phyloP scores from a whole-genome alignment of 148 eudicot species.

The Euryodendron excelsum region DNA sequence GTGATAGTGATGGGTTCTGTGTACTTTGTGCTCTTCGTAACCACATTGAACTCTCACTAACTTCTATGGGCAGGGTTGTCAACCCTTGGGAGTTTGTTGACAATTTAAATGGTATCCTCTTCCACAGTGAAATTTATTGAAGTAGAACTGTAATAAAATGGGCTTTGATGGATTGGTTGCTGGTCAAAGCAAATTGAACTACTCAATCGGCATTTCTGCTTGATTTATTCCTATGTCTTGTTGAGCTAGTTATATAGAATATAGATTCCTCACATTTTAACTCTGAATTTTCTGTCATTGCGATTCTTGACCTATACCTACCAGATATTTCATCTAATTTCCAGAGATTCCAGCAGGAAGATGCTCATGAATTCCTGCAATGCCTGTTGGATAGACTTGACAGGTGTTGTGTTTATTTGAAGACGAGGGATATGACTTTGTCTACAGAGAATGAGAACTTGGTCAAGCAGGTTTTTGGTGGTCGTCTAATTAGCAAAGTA shows the following conservation, averaged over 20 bases:
- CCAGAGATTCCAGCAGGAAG: constrained; percentile 80
- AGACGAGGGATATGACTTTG: constrained; percentile 8
- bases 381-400: constrained; percentile 83
- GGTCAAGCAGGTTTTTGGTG: constrained; percentile 82
- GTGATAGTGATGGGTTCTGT: constrained; percentile 47
- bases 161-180: not conserved
- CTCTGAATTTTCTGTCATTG: not conserved
- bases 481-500: constrained; percentile 88
- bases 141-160: not conserved
- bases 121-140: not conserved
- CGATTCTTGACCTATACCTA: constrained; percentile 48
- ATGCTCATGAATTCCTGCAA: constrained; percentile 92
- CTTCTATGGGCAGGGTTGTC: constrained; percentile 33
- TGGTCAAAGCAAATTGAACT: not conserved
- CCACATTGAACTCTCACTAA: constrained; percentile 49
- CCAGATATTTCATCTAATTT: constrained; percentile 71
- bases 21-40: constrained; percentile 56
- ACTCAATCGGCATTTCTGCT: not conserved
- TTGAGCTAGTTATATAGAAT: not conserved
- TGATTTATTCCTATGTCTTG: not conserved
- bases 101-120: constrained; percentile 80
- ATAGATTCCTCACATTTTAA: not conserved
- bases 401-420: constrained; percentile 38
- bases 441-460: constrained; percentile 32
- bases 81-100: constrained; percentile 57